These are phyloP conservation scores for Lupinus albus DNA, from an alignment of 306 rosid species.

Conservation along the genomic window DNA sequence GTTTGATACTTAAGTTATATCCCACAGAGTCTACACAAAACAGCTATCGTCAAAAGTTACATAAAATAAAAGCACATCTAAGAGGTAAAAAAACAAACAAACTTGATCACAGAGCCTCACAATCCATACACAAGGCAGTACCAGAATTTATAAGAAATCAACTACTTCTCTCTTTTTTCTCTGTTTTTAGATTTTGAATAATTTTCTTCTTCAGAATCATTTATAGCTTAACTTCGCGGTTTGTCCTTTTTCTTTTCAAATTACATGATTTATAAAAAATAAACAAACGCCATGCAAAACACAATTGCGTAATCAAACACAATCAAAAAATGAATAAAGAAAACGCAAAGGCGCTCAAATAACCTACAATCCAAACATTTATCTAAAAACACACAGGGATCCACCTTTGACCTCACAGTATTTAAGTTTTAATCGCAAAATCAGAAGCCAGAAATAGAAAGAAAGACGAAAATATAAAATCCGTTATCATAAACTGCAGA, in stretches of 20 bases:
- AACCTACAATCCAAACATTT: conserved; percentile 9
- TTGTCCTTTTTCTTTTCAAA: neutral
- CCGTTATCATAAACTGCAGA: neutral
- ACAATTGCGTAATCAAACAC: conserved; percentile 1
- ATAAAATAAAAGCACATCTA: neutral
- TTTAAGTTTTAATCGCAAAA: neutral
- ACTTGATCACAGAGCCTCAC: conserved; percentile 1
- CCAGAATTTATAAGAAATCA: conserved; percentile 15
- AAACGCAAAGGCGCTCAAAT: conserved; percentile 1
- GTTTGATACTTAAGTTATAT: neutral
- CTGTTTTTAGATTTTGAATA: conserved; percentile 11
- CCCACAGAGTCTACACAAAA: conserved; percentile 18
- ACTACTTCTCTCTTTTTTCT: neutral
- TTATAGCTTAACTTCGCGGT: conserved; percentile 10
- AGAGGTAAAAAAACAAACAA: conserved; percentile 4
- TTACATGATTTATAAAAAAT: neutral
- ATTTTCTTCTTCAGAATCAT: neutral
- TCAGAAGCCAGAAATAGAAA: conserved; percentile 14
- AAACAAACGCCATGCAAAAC: conserved; percentile 31
- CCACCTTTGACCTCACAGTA: conserved; percentile 30
- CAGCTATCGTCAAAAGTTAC: neutral
- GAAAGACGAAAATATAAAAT: conserved; percentile 21
- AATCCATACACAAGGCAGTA: neutral
- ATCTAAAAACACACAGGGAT: conserved; percentile 13
- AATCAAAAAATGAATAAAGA: neutral